Conservation (phyloP, 1,284 basidiomycete species). For the Malassezia dermatis region DNA sequence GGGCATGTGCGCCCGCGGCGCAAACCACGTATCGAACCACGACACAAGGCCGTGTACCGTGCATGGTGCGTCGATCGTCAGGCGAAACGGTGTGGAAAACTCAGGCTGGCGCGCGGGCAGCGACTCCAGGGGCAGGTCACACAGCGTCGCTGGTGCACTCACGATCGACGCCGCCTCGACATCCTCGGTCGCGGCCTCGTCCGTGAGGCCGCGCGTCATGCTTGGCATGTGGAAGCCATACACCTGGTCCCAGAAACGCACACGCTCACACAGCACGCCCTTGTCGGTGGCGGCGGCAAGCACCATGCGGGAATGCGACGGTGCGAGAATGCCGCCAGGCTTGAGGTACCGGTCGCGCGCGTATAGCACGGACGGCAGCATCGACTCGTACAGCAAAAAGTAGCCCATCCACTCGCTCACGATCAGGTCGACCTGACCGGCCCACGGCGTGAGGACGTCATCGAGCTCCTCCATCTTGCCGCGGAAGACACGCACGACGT, state of each 20-base stretch:
- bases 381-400: slow-evolving; percentile 71
- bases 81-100: slow-evolving; percentile 25
- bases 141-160: slow-evolving; percentile 22
- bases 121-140: slow-evolving; percentile 33
- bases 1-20: slow-evolving; percentile 14
- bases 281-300: slow-evolving; percentile 65
- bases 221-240: slow-evolving; percentile 56
- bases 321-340: slow-evolving; percentile 67
- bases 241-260: slow-evolving; percentile 80
- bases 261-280: slow-evolving; percentile 65
- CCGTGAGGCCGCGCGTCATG: slow-evolving; percentile 37
- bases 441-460: slow-evolving; percentile 58
- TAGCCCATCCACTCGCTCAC: slow-evolving; percentile 87
- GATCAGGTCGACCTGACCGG: slow-evolving; percentile 73
- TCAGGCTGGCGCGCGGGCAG: slow-evolving; percentile 45
- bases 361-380: slow-evolving; percentile 84
- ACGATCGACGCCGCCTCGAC: slow-evolving; percentile 29
- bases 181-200: slow-evolving; percentile 41
- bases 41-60: slow-evolving; percentile 35
- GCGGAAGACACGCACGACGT: slow-evolving; percentile 66
- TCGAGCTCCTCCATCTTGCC: slow-evolving; percentile 78
- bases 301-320: slow-evolving; percentile 78
- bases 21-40: slow-evolving; percentile 48
- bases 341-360: slow-evolving; percentile 78
- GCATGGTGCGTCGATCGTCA: slow-evolving; percentile 15